Base-by-base conservation (phyloP, 2,329 filamentous ascomycete genomes). In the Trichoderma sp. region DNA sequence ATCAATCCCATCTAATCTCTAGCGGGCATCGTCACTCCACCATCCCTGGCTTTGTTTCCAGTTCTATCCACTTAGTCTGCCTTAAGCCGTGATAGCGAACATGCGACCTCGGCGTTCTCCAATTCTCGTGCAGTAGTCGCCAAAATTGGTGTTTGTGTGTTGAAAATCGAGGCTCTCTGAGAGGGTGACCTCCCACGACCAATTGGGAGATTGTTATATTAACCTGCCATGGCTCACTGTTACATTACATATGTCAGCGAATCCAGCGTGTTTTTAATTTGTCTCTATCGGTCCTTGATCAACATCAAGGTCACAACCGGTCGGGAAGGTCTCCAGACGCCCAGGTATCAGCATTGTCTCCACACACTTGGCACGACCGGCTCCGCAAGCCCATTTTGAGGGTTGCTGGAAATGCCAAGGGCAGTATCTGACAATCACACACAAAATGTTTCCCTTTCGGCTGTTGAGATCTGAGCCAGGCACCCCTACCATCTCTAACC, bases 1-100 rank as follows among this genome's bases (percentile, higher is more conserved):
- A 72, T 72, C 71, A 72, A 72, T 72, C 71, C 70, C 63, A 72
- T 72, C 63, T 72, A 68, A 68, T 63, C 64, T 68, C 57, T 32
- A 64, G 60, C 36, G 36, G 32, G 69, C 53, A 71, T 58, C 51
- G 18, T 53, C 69, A 65, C 47, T 58, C 60, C 60, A 65, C 69
- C 26, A 39, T 36, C 60, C 53, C 53, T 57, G 12, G 51, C 14
- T 39, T 58, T 47, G 24, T 65, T 60, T 58, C 32, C 71, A 66
- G 24, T 61, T 68, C 62, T 56, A 28, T 34, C 62, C 70, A 65
- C 61, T 62, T 67, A 62, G 63, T 66, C 21, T 30, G 21, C 24
- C 56, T 56, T 67, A 67, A 47, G 26, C 28, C 21, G 70, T 67
- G 51, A n/a, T 24, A 67, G 43, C 18, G 14, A 28, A 32, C 61